Evolutionary conservation across 1,139 yeast genomes (phyloP), one percentile per base, ranked within the genome.

Genomic region (Scheffersomyces illinoinensis): DNA sequence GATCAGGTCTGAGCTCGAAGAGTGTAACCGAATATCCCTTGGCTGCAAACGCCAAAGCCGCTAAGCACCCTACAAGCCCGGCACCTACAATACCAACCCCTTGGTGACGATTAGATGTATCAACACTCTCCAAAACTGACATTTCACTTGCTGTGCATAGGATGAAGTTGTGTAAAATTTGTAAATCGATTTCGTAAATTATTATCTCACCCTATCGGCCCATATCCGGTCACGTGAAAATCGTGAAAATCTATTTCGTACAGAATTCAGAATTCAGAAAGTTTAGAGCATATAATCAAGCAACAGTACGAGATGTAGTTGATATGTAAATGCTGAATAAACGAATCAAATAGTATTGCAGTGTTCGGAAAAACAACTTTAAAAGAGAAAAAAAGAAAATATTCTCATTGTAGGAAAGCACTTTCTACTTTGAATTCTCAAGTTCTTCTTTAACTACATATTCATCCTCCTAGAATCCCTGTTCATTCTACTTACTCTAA

Each of bases 41-140:
- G 58, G 86, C 79, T 4, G 88, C 85, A 54, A 93, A 82, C 0
- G 95, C 96, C 24, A 93, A 74, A 0, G 97, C 96, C 0, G 95
- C 85, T n/a, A 92, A 78, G 58, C 96, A 85, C 0, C 98, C 98
- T 4, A 93, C 98, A 3, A 91, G 84, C 0, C 98, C 98, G 0
- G 96, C 97, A 1, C 96, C 93, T 17, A 88, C 83, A 49, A 89
- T 79, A 1, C 85, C 90, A 14, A 87, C 71, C 4, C 70, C 68
- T 52, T 68, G 71, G 47, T 63, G 62, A 50, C 54, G 49, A 50
- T 59, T 59, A 7, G 51, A 48, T 17, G 51, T 19, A 17, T 48
- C 51, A 14, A 48, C 51, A 48, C 18, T 24, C 18, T 48, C 51
- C 6, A 48, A n/a, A 19, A 48, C 51, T 20, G 51, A 20, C 51